phyloP scores from a whole-genome alignment of 2,329 filamentous ascomycete genomes.

The Trichoderma sp. region DNA sequence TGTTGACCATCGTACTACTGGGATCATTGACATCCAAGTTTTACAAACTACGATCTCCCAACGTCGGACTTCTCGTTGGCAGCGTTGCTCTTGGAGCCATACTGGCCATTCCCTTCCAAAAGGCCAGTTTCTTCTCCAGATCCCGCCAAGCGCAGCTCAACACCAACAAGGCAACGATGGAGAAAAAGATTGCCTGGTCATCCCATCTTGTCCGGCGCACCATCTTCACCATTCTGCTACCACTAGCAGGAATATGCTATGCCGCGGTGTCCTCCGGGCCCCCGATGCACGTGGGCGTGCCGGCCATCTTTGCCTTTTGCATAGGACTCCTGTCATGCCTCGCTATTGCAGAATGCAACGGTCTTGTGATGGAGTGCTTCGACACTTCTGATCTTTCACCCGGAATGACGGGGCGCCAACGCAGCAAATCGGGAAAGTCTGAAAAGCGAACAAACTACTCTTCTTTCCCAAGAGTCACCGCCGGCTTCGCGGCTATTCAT shows the following conservation, averaged over 20 bases:
- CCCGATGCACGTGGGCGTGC: slow-evolving; percentile 61
- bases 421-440: slow-evolving; percentile 43
- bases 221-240: slow-evolving; percentile 68
- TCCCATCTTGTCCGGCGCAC: slow-evolving; percentile 70
- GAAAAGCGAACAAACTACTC: slow-evolving; percentile 69
- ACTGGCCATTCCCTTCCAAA: slow-evolving; percentile 71
- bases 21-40: slow-evolving; percentile 70
- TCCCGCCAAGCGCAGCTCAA: slow-evolving; percentile 60
- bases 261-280: slow-evolving; percentile 67
- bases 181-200: slow-evolving; percentile 67
- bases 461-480: slow-evolving; percentile 71
- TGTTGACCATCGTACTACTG: slow-evolving; percentile 71
- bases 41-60: slow-evolving; percentile 65
- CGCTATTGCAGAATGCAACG: slow-evolving; percentile 74
- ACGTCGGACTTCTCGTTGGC: slow-evolving; percentile 67
- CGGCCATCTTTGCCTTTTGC: slow-evolving; percentile 65
- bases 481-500: slow-evolving; percentile 72
- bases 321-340: slow-evolving; percentile 73
- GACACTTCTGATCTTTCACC: slow-evolving; percentile 79
- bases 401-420: slow-evolving; percentile 64
- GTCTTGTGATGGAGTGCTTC: slow-evolving; percentile 78
- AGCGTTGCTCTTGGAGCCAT: slow-evolving; percentile 69
- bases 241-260: slow-evolving; percentile 67
- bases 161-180: slow-evolving; percentile 68
- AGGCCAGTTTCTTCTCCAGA: slow-evolving; percentile 69